Evolutionary conservation across 257 asterid species (phyloP), one percentile per base, ranked within the genome.

Genomic region (Verbascum thapsus): DNA sequence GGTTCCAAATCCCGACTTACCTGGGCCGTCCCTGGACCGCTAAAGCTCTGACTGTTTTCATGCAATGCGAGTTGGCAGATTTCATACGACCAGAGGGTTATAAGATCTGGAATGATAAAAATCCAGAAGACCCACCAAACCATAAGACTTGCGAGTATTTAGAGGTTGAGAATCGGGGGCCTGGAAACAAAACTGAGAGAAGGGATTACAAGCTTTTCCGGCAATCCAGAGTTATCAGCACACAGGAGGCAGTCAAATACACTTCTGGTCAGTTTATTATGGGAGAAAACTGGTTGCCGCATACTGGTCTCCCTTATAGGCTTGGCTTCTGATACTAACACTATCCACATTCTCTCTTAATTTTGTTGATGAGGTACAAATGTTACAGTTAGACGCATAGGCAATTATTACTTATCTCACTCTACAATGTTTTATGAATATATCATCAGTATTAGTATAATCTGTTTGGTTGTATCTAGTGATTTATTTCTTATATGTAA

Each of bases 21-120:
- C 72, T 90, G 1, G 85, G 85, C 0, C 71, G 97, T 0, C 96
- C 95, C 0, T 87, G 95, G 96, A 78, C 74, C 42, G 15, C 7
- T 0, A 54, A 49, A 0, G 73, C 95, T 0, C 63, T 64, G 1
- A 87, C 87, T 1, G 85, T 85, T 9, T 55, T 74, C n/a, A 75
- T 90, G 87, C 85, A 85, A 72, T 59, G 69, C 12, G 85, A 79
- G 40, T 7, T 87, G 5, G 97, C 83, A 0, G 97, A 90, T 20
- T 55, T 85, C 15, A 80, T 90, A 19, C 52, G 77, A 6, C 95
- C 95, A 0, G 85, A 74, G 50, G 97, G 96, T 0, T 90, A 72
- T 60, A 22, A 56, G 43, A 2, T 26, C 0, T 87, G 89, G 92
- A 74, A 76, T 7, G 74, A n/a, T n/a, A n/a, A n/a, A n/a, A n/a